Evolutionary conservation across 306 rosid genomes (phyloP), one percentile per base, ranked within the genome.

Genomic region (Cicer bijugum): DNA sequence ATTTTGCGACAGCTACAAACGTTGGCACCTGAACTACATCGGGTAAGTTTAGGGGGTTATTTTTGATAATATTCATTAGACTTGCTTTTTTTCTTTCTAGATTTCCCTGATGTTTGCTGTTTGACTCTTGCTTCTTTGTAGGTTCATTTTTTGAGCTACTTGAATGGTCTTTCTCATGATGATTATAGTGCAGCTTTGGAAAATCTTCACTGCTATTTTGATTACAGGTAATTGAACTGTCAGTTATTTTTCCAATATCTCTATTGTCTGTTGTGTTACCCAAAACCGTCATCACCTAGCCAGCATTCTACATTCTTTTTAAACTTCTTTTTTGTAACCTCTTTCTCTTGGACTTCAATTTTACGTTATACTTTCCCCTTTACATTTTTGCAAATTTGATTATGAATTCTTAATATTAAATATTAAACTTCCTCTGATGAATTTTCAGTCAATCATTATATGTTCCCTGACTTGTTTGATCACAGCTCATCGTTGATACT

Each of bases 1-100:
- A 78, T 88, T 72, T 75, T 94, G 62, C 85, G 65, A 75, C 96
- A 91, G 82, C 92, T 94, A 79, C 96, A 89, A 42, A 94, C 85
- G 75, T 82, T 88, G 81, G 98, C 98, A 19, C 98, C 97, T 7
- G 96, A 94, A 84, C 91, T 94, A 14, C 98, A 94, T 83, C 92
- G 96, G 44, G 96, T 89, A 77, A 84, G 88, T 79, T 77, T 74
- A 44, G 35, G 58, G 43, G 35, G 14, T 53, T 75, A 55, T 28
- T 62, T 39, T 64, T 74, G 1, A 9, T 53, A 38, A 7, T 14
- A 52, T 67, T 61, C 46, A 57, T 52, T 46, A 2, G 33, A 17
- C 11, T 23, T 46, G 16, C 38, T 38, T 42, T 12, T 6, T 45
- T n/a, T 33, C 65, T 59, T 61, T 46, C 75, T 9, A 48, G 17